Evolutionary conservation across 2,329 filamentous ascomycete species (phyloP).

Genomic region (Monilinia fructicola): DNA sequence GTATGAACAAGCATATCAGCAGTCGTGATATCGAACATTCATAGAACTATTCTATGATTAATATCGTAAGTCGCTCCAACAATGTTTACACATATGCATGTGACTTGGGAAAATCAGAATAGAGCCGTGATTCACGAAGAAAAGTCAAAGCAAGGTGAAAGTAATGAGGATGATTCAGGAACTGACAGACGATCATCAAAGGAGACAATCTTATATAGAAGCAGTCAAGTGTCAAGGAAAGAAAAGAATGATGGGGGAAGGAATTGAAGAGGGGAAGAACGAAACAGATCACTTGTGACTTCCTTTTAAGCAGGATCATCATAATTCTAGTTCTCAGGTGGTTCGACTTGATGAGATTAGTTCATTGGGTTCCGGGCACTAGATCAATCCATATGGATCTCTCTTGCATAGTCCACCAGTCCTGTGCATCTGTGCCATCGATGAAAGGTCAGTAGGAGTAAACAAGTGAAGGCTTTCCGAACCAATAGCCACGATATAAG

Average conservation of each 20-base stretch:
- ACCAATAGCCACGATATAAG: slow-evolving; percentile 1
- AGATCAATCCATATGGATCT: not conserved
- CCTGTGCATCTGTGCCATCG: not conserved
- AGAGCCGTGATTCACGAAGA: slow-evolving; percentile 4
- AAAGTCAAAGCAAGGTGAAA: not conserved
- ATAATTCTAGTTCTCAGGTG: not conserved
- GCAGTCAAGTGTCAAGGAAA: not conserved
- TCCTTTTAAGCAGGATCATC: slow-evolving; percentile 12
- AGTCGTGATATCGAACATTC: not conserved
- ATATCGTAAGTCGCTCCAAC: not conserved
- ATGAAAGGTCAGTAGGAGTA: not conserved
- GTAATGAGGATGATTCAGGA: not conserved
- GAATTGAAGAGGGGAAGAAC: slow-evolving; percentile 1
- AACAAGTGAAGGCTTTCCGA: not conserved
- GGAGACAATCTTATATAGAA: not conserved
- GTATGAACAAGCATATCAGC: not conserved
- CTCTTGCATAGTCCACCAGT: not conserved
- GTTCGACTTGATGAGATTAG: not conserved
- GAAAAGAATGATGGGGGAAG: not conserved
- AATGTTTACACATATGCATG: not conserved
- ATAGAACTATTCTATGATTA: not conserved
- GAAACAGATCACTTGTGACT: slow-evolving; percentile 1
- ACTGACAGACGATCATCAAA: not conserved
- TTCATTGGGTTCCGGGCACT: not conserved
- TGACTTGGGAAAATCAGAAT: not conserved